phyloP scores from a whole-genome alignment of 106 monocot genomes.

The Hemerocallis citrina region DNA sequence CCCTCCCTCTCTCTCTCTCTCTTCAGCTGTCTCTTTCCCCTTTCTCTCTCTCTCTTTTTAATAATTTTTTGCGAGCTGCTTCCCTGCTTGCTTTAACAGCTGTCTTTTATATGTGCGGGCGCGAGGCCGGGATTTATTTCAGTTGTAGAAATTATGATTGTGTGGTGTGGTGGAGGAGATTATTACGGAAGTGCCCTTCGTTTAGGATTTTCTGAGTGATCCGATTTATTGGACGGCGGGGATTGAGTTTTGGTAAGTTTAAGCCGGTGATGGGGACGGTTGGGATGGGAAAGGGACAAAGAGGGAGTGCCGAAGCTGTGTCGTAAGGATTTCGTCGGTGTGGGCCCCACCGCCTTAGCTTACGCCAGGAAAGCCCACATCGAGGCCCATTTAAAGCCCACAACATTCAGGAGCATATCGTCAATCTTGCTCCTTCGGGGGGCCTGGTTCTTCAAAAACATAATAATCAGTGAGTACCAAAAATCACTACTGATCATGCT shows the following conservation, averaged over 20 bases:
- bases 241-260: background rate
- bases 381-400: too few species aligned
- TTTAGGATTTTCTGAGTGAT: background rate
- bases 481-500: too few species aligned
- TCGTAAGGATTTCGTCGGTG: background rate
- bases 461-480: too few species aligned
- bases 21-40: background rate
- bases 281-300: background rate
- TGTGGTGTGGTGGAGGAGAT: background rate
- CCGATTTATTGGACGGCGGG: background rate
- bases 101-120: background rate
- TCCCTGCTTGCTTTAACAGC: background rate
- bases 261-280: background rate
- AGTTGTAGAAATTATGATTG: slow-evolving; percentile 8
- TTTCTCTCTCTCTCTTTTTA: background rate
- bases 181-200: background rate
- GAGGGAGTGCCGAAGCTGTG: background rate
- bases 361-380: too few species aligned
- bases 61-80: background rate
- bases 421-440: too few species aligned
- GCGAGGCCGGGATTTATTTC: slow-evolving; percentile 4
- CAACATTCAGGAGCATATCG: too few species aligned
- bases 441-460: too few species aligned
- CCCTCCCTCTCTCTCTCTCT: background rate
- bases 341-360: background rate